Evolutionary conservation across 306 rosid species (phyloP).

Genomic region (Begonia peltatifolia): DNA sequence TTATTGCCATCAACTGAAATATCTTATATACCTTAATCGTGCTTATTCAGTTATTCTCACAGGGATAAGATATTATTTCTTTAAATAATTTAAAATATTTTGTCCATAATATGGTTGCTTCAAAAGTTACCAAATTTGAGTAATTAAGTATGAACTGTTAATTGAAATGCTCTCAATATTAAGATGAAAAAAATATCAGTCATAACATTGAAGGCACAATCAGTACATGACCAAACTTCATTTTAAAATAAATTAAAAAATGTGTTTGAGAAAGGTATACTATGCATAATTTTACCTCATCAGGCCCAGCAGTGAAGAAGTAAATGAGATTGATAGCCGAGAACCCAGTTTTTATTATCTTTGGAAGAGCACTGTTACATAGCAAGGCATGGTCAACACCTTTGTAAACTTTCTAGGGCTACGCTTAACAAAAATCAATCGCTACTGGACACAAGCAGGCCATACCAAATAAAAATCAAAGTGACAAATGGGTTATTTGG

Average conservation of each 20-base stretch:
- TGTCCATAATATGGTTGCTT: too few relatives aligned
- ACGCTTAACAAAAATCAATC: too few relatives aligned
- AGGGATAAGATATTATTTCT: too few relatives aligned
- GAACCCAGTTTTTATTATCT: conserved; percentile 97
- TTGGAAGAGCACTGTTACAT: conserved; percentile 65
- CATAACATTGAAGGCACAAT: conserved; percentile 1
- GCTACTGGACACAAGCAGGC: too few relatives aligned
- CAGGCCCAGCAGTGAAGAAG: conserved; percentile 99
- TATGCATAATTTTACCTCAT: conserved; percentile 52
- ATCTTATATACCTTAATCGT: too few relatives aligned
- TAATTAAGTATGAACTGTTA: not conserved
- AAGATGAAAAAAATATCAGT: not conserved
- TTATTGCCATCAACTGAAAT: too few relatives aligned
- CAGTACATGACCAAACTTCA: not conserved
- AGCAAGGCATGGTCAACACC: conserved; percentile 16
- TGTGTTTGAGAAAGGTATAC: conserved; percentile 1
- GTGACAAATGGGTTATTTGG: too few relatives aligned
- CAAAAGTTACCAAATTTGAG: not conserved
- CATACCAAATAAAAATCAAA: too few relatives aligned
- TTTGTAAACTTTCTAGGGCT: not conserved
- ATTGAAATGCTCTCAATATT: not conserved
- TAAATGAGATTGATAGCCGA: conserved; percentile 93
- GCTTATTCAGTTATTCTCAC: too few relatives aligned
- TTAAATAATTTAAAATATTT: too few relatives aligned
- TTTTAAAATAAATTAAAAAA: not conserved